Evolutionary conservation across 1,284 basidiomycete genomes (phyloP).

Genomic region (Megacollybia platyphylla): DNA sequence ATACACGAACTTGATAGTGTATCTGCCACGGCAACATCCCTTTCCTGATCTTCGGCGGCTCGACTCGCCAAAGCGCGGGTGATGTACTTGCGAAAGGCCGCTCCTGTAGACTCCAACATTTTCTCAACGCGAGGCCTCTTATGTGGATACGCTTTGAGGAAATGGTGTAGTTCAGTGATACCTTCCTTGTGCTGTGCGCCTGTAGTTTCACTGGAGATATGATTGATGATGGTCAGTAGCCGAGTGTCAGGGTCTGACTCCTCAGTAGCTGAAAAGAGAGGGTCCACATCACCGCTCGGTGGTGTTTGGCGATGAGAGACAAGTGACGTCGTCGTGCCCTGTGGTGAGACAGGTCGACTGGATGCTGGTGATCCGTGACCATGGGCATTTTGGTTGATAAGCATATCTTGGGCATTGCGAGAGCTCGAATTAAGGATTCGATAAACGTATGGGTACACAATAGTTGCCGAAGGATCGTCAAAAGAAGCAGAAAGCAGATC

Average conservation of each 20-base stretch:
- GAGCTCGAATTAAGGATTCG: conserved; percentile 67
- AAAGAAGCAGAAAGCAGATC: conserved; percentile 68
- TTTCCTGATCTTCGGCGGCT: conserved; percentile 75
- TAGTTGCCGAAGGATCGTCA: conserved; percentile 73
- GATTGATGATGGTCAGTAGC: conserved; percentile 74
- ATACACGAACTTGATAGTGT: conserved; percentile 58
- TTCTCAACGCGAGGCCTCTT: conserved; percentile 80
- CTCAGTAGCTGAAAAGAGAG: conserved; percentile 44
- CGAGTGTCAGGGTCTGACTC: conserved; percentile 75
- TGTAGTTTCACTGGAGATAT: conserved; percentile 82
- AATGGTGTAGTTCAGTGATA: conserved; percentile 93
- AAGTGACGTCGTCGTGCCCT: conserved; percentile 40
- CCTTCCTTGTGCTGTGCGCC: conserved; percentile 79
- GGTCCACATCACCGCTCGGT: conserved; percentile 53
- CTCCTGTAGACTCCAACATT: conserved; percentile 70
- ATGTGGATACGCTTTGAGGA: conserved; percentile 85
- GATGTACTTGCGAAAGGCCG: conserved; percentile 78
- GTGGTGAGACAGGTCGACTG: conserved; percentile 53
- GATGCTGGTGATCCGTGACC: conserved; percentile 41
- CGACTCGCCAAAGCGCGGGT: conserved; percentile 71
- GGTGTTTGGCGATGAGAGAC: conserved; percentile 43
- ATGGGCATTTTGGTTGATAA: conserved; percentile 25
- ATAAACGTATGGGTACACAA: conserved; percentile 78
- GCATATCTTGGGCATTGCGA: conserved; percentile 24
- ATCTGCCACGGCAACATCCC: conserved; percentile 62